Percentiles rank a stretch among this genome's conserved stretches.
These are phyloP conservation scores for Hymenoscyphus albidus DNA, from an alignment of 2,329 filamentous ascomycete genomes.

Conservation along the genomic window DNA sequence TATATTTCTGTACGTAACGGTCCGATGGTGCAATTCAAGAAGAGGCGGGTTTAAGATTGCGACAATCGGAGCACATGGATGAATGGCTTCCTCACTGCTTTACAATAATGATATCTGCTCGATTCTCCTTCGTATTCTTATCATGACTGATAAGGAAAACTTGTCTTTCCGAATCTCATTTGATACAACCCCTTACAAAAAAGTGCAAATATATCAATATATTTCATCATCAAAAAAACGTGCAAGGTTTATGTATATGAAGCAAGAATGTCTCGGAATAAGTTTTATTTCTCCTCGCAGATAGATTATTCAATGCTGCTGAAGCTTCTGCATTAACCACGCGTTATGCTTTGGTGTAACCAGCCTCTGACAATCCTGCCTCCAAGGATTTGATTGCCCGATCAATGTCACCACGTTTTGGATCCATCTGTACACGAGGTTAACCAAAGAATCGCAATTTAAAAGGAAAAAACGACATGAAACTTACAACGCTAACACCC, in stretches of 20 bases:
- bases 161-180: too few species aligned
- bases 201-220: conserved; percentile 1
- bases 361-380: conserved; percentile 69
- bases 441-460: conserved; percentile 11
- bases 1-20: too few species aligned
- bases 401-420: conserved; percentile 75
- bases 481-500: conserved; percentile 80
- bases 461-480: background rate
- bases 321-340: background rate
- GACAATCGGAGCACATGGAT: too few species aligned
- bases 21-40: too few species aligned
- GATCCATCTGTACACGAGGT: conserved; percentile 56
- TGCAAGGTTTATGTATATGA: conserved; percentile 10
- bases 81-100: too few species aligned
- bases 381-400: conserved; percentile 76
- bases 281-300: background rate
- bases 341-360: conserved; percentile 47
- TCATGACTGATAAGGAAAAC: too few species aligned
- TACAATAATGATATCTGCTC: too few species aligned
- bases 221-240: conserved; percentile 18
- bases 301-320: background rate
- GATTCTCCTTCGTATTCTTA: too few species aligned
- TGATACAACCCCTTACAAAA: too few species aligned
- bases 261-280: background rate
- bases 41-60: too few species aligned